These are phyloP conservation scores for Malus hybrid DNA, from an alignment of 331 rosid species.

Conservation along the genomic window DNA sequence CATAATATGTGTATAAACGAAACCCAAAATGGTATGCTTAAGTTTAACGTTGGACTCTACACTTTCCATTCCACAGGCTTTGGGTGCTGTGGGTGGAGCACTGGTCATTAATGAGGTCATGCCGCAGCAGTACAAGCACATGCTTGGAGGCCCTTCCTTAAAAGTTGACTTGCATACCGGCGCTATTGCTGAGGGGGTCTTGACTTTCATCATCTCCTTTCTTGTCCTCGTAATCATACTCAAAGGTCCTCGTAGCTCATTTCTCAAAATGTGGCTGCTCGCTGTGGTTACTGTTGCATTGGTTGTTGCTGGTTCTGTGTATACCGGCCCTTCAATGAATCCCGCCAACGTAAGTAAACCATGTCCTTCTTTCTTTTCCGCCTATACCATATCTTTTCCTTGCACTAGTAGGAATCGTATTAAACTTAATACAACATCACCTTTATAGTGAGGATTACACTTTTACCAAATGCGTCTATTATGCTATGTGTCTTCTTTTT, in stretches of 20 bases:
- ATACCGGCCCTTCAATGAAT: slow-evolving; percentile 91
- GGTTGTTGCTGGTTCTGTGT: slow-evolving; percentile 54
- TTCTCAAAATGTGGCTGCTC: slow-evolving; percentile 54
- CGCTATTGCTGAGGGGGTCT: slow-evolving; percentile 66
- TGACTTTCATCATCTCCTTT: slow-evolving; percentile 69
- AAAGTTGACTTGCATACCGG: slow-evolving; percentile 84
- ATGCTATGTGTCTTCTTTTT: neutral
- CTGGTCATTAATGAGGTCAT: slow-evolving; percentile 63
- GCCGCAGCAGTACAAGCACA: slow-evolving; percentile 54
- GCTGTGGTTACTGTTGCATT: slow-evolving; percentile 46
- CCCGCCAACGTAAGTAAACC: slow-evolving; percentile 74
- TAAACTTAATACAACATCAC: neutral
- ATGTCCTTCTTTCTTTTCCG: neutral
- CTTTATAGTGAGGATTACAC: neutral
- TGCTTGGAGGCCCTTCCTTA: slow-evolving; percentile 77
- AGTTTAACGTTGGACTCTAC: neutral
- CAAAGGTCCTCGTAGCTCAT: slow-evolving; percentile 58
- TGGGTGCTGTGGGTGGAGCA: slow-evolving; percentile 84
- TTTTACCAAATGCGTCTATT: neutral
- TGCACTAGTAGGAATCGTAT: neutral
- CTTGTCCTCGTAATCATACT: slow-evolving; percentile 56
- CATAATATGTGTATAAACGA: neutral
- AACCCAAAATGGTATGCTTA: neutral
- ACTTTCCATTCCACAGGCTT: slow-evolving; percentile 40
- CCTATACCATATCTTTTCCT: neutral